Conservation (phyloP, 106 monocot species). For the Platanthera guangdongensis region DNA sequence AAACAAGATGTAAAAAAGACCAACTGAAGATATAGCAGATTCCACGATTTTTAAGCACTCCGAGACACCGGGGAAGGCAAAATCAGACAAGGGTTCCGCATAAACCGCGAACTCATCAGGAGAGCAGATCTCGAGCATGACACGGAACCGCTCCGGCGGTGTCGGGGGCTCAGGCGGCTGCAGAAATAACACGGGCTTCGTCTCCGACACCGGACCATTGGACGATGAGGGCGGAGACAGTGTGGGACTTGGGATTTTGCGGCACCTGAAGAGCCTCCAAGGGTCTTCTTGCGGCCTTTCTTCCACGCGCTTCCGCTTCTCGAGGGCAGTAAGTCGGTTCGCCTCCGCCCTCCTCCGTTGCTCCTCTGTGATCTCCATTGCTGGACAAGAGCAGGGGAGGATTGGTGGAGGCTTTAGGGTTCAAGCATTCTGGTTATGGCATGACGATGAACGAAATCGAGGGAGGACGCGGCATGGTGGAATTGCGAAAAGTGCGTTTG, state of each 20-base stretch:
- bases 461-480: too few relatives aligned
- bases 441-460: too few relatives aligned
- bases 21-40: conserved; percentile 17
- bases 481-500: too few relatives aligned
- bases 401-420: background rate
- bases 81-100: conserved; percentile 41
- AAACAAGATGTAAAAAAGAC: background rate
- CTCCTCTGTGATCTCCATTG: conserved; percentile 90
- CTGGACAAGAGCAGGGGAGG: background rate
- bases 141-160: conserved; percentile 22
- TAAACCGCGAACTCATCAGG: conserved; percentile 73
- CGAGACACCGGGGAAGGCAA: conserved; percentile 43
- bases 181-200: conserved; percentile 1
- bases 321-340: conserved; percentile 89
- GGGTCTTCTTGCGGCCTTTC: conserved; percentile 11
- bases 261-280: conserved; percentile 68
- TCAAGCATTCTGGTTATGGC: background rate
- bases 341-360: conserved; percentile 75
- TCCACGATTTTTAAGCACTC: conserved; percentile 53
- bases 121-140: conserved; percentile 68
- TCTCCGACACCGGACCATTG: too few relatives aligned
- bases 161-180: conserved; percentile 16
- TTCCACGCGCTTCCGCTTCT: conserved; percentile 62
- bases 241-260: conserved; percentile 27
- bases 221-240: background rate